These are phyloP conservation scores for Protostelium mycophagum DNA, from an alignment of 78 protist genomes.

Conservation along the genomic window DNA sequence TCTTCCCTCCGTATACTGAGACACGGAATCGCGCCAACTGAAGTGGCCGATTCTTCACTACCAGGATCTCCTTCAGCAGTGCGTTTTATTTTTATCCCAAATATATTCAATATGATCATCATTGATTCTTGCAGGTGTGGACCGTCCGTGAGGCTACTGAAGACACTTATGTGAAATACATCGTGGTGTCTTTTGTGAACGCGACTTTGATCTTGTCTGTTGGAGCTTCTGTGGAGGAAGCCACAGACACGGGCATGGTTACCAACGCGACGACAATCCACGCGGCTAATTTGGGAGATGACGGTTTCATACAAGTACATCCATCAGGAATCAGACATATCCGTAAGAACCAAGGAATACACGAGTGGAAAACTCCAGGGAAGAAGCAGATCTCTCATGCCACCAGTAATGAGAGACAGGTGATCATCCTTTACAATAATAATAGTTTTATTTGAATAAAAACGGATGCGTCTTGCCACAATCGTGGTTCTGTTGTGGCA, in stretches of 20 bases:
- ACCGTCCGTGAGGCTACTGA: neutral
- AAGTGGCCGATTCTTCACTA: constrained; percentile 73
- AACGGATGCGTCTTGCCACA: constrained; percentile 64
- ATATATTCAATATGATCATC: neutral
- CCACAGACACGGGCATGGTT: constrained; percentile 80
- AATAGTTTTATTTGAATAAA: constrained; percentile 92
- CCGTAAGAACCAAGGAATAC: constrained; percentile 62
- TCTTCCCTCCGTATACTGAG: constrained; percentile 80
- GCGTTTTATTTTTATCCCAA: constrained; percentile 70
- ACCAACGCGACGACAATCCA: constrained; percentile 63
- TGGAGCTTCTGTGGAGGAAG: constrained; percentile 88
- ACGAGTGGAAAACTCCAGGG: constrained; percentile 90
- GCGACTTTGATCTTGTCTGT: constrained; percentile 85
- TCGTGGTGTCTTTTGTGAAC: constrained; percentile 84
- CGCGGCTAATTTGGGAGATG: constrained; percentile 65
- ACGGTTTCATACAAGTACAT: constrained; percentile 82
- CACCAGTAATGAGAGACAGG: constrained; percentile 66
- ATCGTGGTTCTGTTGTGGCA: no score
- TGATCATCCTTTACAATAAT: constrained; percentile 76
- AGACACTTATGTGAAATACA: constrained; percentile 66
- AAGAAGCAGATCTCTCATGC: constrained; percentile 33
- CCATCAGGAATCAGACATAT: constrained; percentile 83
- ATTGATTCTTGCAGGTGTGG: neutral
- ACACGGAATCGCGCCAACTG: constrained; percentile 82
- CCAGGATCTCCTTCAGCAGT: constrained; percentile 69